Conservation (phyloP, 805 yeast genomes). For the Pichia membranifaciens region DNA sequence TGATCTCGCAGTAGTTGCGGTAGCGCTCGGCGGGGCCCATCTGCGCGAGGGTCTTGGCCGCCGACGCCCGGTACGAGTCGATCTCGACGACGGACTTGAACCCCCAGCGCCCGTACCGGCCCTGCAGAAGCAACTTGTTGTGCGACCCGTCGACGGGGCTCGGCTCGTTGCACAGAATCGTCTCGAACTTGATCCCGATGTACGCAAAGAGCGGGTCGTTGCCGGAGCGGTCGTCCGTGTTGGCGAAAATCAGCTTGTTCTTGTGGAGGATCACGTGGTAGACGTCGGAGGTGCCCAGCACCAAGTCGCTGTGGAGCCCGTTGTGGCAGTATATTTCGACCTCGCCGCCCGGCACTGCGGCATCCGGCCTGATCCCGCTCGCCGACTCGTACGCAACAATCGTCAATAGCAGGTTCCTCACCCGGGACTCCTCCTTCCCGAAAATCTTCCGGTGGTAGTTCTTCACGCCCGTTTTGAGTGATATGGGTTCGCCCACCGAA, state of each 20-base stretch:
- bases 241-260: constrained; percentile 11
- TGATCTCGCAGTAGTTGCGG: constrained; percentile 14
- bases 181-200: constrained; percentile 17
- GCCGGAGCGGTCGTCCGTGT: constrained; percentile 8
- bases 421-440: constrained; percentile 3
- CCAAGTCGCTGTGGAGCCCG: constrained; percentile 13
- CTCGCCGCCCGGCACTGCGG: background rate
- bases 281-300: constrained; percentile 1
- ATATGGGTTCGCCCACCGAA: background rate
- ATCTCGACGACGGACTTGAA: constrained; percentile 16
- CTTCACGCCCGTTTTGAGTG: background rate
- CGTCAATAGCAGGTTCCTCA: constrained; percentile 5
- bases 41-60: background rate
- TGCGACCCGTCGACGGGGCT: constrained; percentile 11
- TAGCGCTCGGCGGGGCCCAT: constrained; percentile 2
- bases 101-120: constrained; percentile 11
- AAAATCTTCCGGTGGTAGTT: background rate
- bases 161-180: constrained; percentile 7
- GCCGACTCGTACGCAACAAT: constrained; percentile 9
- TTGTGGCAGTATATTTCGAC: constrained; percentile 13
- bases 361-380: background rate
- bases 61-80: background rate
- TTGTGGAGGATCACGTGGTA: constrained; percentile 12
- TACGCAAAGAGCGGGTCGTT: constrained; percentile 10
- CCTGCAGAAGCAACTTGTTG: constrained; percentile 9